Conservation (phyloP, 1,139 yeast genomes). For the Arxiozyma slooffiae region DNA sequence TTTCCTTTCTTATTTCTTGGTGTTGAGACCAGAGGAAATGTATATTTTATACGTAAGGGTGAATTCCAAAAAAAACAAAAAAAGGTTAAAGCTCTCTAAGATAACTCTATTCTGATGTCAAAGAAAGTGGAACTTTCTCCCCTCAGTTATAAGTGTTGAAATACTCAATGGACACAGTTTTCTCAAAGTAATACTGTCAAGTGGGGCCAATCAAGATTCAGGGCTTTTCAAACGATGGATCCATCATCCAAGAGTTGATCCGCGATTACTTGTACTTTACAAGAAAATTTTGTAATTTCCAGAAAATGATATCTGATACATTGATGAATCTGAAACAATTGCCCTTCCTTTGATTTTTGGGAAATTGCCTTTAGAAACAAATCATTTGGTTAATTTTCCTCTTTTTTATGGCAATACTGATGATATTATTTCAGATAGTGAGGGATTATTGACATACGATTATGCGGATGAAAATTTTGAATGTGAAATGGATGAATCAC, state of each 20-base stretch:
- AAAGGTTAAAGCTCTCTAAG: no score
- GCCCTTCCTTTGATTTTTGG: not conserved
- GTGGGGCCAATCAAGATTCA: not conserved
- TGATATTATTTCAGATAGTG: not conserved
- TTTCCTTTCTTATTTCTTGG: no score
- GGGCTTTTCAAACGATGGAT: not conserved
- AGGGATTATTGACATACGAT: conserved; percentile 3
- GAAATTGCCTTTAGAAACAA: not conserved
- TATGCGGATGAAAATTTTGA: not conserved
- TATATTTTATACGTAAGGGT: no score
- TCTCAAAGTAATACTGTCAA: not conserved
- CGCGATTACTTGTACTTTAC: conserved; percentile 10
- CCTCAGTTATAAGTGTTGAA: no score
- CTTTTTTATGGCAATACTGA: not conserved
- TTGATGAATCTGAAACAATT: conserved; percentile 1
- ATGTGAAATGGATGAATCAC: conserved; percentile 6
- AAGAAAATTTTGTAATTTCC: conserved; percentile 5
- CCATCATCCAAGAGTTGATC: conserved; percentile 10
- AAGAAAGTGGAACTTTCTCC: no score
- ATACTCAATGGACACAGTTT: not conserved
- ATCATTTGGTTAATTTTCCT: not conserved
- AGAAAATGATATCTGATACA: not conserved
- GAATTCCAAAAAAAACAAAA: no score
- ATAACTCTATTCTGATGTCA: no score
- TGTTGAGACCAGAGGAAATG: no score